Conservation (phyloP, 495 filamentous ascomycete genomes). For the Clohesyomyces aquaticus region DNA sequence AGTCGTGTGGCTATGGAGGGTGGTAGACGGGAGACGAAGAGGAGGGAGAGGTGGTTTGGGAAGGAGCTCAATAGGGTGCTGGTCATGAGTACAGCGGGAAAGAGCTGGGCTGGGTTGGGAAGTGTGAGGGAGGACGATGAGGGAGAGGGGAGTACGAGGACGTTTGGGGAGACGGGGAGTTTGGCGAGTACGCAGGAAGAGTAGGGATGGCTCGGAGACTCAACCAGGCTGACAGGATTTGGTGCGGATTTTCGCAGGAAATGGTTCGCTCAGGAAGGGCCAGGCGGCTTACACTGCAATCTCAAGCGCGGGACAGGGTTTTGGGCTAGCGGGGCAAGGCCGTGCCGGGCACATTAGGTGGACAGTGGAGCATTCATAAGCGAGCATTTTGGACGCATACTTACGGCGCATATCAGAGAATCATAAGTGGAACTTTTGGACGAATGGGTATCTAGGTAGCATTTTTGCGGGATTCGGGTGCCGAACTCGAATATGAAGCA, state of each 20-base stretch:
- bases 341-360: background rate
- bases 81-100: slow-evolving; percentile 69
- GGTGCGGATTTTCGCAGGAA: too few relatives aligned
- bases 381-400: slow-evolving; percentile 3
- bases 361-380: slow-evolving; percentile 4
- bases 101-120: slow-evolving; percentile 57
- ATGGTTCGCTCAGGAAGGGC: too few relatives aligned
- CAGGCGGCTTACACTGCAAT: too few relatives aligned
- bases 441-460: slow-evolving; percentile 10
- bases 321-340: too few relatives aligned
- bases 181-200: slow-evolving; percentile 20
- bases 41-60: slow-evolving; percentile 81
- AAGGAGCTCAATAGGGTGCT: slow-evolving; percentile 62
- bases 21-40: slow-evolving; percentile 68
- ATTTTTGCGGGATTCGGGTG: background rate
- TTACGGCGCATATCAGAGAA: background rate
- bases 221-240: too few relatives aligned
- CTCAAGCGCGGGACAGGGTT: too few relatives aligned
- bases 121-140: slow-evolving; percentile 5
- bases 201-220: too few relatives aligned
- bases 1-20: slow-evolving; percentile 84
- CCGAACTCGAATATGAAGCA: too few relatives aligned
- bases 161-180: slow-evolving; percentile 18
- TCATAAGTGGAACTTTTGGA: background rate
- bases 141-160: slow-evolving; percentile 13